Conservation (phyloP, 768 basidiomycete species). For the Macrocybe gigantea region DNA sequence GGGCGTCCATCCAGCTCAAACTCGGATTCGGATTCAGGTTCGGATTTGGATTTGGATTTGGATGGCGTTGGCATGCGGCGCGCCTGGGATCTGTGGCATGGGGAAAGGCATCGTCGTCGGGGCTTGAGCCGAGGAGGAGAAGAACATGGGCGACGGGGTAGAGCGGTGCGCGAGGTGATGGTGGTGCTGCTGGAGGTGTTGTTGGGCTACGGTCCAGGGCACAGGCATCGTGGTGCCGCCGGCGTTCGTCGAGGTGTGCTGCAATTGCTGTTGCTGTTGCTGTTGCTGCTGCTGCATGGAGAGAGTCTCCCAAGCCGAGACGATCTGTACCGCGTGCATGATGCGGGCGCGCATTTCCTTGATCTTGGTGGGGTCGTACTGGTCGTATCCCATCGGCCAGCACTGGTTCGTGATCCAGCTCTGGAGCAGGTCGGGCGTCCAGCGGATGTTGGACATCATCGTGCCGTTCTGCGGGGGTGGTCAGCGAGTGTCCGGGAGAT, state of each 20-base stretch:
- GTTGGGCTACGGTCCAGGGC: no score
- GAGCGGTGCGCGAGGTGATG: no score
- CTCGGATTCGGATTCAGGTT: no score
- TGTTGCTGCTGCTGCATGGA: background rate
- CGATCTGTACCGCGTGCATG: slow-evolving; percentile 42
- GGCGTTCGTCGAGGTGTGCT: background rate
- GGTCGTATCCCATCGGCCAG: slow-evolving; percentile 57
- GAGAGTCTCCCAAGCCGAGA: slow-evolving; percentile 9
- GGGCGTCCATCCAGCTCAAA: no score
- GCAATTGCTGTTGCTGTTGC: background rate
- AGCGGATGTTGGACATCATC: slow-evolving; percentile 41
- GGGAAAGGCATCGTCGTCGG: no score
- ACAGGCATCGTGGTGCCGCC: background rate
- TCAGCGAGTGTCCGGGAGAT: background rate
- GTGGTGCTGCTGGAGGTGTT: no score
- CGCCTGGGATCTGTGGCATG: no score
- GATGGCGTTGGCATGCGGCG: no score
- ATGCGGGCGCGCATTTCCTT: slow-evolving; percentile 45
- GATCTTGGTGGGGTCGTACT: slow-evolving; percentile 38
- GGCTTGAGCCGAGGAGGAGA: no score
- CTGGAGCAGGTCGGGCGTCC: slow-evolving; percentile 52
- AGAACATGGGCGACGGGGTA: no score
- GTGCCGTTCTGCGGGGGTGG: slow-evolving; percentile 38
- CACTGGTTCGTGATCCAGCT: slow-evolving; percentile 52
- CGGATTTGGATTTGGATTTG: no score